Conservation (phyloP, 768 basidiomycete genomes). For the Mycena olivaceomarginata region DNA sequence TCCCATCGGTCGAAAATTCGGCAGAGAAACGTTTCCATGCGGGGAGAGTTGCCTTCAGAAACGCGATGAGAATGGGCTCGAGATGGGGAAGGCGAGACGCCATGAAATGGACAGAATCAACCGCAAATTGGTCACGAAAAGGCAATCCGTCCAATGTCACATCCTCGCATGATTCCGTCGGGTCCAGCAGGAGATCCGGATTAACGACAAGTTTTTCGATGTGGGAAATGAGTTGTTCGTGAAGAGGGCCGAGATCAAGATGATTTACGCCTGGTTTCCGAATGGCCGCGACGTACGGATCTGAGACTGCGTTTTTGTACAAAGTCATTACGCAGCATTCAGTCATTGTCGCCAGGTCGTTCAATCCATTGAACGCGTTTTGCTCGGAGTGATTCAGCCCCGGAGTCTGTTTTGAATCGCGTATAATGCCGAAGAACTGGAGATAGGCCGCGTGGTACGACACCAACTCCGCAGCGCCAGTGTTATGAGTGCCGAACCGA, state of each 20-base stretch:
- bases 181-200: conserved; percentile 33
- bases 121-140: conserved; percentile 29
- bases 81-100: conserved; percentile 23
- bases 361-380: conserved; percentile 33
- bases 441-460: conserved; percentile 38
- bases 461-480: conserved; percentile 45
- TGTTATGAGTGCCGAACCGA: conserved; percentile 47
- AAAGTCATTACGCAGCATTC: conserved; percentile 33
- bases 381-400: conserved; percentile 43
- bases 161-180: neutral
- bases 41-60: conserved; percentile 3
- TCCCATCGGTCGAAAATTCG: neutral
- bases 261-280: conserved; percentile 17
- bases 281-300: conserved; percentile 33
- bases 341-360: conserved; percentile 27
- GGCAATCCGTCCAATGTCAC: conserved; percentile 33
- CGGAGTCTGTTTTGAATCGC: conserved; percentile 45
- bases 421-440: conserved; percentile 43
- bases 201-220: conserved; percentile 24
- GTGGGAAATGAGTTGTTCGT: conserved; percentile 21
- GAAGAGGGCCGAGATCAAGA: conserved; percentile 41
- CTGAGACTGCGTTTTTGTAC: conserved; percentile 36
- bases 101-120: conserved; percentile 33
- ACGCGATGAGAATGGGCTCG: neutral
- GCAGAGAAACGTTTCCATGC: neutral